Percentiles rank a stretch among this genome's conserved stretches.
phyloP scores from a whole-genome alignment of 768 basidiomycete genomes.

The Chalciporus piperatus region DNA sequence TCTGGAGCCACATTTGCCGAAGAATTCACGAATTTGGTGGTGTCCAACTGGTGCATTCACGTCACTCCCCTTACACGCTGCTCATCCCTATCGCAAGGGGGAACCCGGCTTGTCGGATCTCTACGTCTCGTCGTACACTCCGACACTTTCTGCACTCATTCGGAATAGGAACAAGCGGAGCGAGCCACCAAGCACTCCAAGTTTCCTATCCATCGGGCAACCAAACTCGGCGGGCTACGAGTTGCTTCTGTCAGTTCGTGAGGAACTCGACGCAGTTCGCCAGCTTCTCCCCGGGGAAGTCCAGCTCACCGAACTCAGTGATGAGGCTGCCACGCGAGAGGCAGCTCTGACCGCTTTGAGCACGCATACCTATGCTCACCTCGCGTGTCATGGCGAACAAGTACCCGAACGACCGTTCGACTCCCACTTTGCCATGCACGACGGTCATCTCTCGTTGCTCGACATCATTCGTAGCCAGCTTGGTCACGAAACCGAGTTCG shows the following conservation, averaged over 20 bases:
- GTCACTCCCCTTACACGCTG: slow-evolving; percentile 30
- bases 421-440: slow-evolving; percentile 18
- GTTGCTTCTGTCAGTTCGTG: neutral
- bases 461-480: slow-evolving; percentile 19
- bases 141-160: slow-evolving; percentile 28
- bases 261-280: slow-evolving; percentile 16
- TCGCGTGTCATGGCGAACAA: slow-evolving; percentile 28
- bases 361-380: slow-evolving; percentile 22
- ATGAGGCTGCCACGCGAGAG: slow-evolving; percentile 11
- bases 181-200: neutral
- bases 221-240: slow-evolving; percentile 8
- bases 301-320: slow-evolving; percentile 8
- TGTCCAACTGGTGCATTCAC: slow-evolving; percentile 26
- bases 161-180: slow-evolving; percentile 8
- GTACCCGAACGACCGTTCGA: slow-evolving; percentile 12
- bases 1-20: slow-evolving; percentile 11
- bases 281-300: slow-evolving; percentile 9
- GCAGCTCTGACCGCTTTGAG: slow-evolving; percentile 9
- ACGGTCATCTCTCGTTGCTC: slow-evolving; percentile 18
- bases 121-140: slow-evolving; percentile 32
- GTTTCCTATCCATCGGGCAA: slow-evolving; percentile 20
- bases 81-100: slow-evolving; percentile 14
- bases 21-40: slow-evolving; percentile 28
- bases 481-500: slow-evolving; percentile 21
- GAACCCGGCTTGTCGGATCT: slow-evolving; percentile 20